Conservation (phyloP, 306 rosid genomes). For the Prinsepia uniflora region DNA sequence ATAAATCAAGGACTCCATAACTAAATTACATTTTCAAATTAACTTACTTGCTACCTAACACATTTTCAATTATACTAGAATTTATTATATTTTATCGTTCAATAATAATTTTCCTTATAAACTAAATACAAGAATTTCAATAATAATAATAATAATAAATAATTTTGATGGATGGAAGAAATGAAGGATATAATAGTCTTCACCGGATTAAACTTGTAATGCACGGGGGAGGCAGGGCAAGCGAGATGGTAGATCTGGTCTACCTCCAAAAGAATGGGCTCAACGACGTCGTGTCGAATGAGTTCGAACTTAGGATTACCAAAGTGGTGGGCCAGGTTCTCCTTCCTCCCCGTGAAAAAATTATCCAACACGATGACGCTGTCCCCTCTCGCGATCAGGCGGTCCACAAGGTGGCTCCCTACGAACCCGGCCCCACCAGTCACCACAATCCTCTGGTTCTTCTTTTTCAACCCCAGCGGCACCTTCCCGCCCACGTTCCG, state of each 20-base stretch:
- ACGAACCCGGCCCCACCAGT: conserved; percentile 99
- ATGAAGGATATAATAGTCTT: conserved; percentile 98
- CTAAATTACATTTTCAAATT: too few species aligned
- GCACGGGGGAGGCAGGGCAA: conserved; percentile 95
- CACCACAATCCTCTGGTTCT: conserved; percentile 54
- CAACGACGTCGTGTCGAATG: conserved; percentile 88
- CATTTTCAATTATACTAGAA: too few species aligned
- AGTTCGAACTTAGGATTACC: conserved; percentile 85
- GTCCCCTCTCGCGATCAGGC: conserved; percentile 71
- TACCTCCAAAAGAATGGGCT: conserved; percentile 77
- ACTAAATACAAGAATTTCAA: too few species aligned
- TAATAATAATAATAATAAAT: not conserved
- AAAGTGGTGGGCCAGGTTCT: conserved; percentile 61
- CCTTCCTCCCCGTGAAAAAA: conserved; percentile 81
- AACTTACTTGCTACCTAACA: too few species aligned
- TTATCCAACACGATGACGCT: conserved; percentile 82
- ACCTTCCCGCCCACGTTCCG: conserved; percentile 32
- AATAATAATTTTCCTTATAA: too few species aligned
- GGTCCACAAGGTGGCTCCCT: conserved; percentile 91
- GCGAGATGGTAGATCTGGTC: conserved; percentile 96
- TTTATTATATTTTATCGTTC: too few species aligned
- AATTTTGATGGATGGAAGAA: not conserved
- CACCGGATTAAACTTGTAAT: conserved; percentile 93
- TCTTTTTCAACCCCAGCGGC: conserved; percentile 35
- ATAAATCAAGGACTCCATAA: conserved; percentile 34